Percentiles rank a stretch among this genome's conserved stretches.
Evolutionary conservation across 2,329 filamentous ascomycete genomes (phyloP).

Genomic region (Colletotrichum tabaci): DNA sequence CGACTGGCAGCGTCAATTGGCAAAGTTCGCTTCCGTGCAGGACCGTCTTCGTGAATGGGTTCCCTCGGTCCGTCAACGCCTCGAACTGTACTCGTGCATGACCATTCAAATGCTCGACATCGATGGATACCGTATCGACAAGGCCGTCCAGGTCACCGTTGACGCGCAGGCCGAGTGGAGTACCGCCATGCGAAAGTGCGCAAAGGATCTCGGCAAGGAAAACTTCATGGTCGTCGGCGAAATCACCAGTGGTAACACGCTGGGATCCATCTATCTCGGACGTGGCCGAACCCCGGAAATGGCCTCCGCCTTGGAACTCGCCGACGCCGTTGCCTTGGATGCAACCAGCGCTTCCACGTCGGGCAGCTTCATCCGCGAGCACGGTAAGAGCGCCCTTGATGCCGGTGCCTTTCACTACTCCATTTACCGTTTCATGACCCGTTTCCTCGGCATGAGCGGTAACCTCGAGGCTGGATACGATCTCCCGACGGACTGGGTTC

Average conservation of each 20-base stretch:
- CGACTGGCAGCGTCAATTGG: conserved; percentile 74
- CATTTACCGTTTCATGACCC: conserved; percentile 49
- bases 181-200: conserved; percentile 69
- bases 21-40: conserved; percentile 77
- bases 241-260: conserved; percentile 73
- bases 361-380: conserved; percentile 68
- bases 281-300: conserved; percentile 65
- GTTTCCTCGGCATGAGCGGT: conserved; percentile 51
- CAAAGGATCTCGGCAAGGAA: conserved; percentile 68
- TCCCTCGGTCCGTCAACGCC: conserved; percentile 68
- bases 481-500: conserved; percentile 56
- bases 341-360: conserved; percentile 37
- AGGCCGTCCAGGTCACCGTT: conserved; percentile 74
- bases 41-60: conserved; percentile 77
- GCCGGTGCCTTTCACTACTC: conserved; percentile 59
- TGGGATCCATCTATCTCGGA: conserved; percentile 74
- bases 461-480: conserved; percentile 51
- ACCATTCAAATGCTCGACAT: conserved; percentile 75
- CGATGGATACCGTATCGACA: conserved; percentile 78
- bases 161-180: conserved; percentile 74
- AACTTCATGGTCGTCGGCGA: conserved; percentile 78
- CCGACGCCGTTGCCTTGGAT: conserved; percentile 42
- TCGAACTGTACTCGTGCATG: conserved; percentile 75
- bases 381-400: conserved; percentile 63
- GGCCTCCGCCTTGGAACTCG: conserved; percentile 40